Conservation (phyloP, 495 filamentous ascomycete genomes). For the Peziza echinospora region DNA sequence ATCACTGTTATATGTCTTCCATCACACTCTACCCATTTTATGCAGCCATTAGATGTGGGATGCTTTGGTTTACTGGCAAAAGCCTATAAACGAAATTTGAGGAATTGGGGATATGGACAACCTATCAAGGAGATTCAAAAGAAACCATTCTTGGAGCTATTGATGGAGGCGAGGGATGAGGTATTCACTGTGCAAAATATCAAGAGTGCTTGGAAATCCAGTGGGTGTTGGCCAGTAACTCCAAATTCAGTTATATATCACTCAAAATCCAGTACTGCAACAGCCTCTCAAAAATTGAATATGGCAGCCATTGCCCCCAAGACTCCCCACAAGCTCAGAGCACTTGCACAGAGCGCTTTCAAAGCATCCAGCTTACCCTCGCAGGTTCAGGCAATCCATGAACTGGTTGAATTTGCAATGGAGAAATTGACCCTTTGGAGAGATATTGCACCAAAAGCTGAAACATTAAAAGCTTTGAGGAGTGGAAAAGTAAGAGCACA, state of each 20-base stretch:
- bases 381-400: too few species aligned
- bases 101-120: neutral
- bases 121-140: neutral
- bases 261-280: too few species aligned
- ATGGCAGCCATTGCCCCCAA: too few species aligned
- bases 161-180: neutral
- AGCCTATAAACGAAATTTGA: conserved; percentile 3
- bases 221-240: neutral
- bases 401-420: neutral
- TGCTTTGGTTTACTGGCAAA: conserved; percentile 10
- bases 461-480: neutral
- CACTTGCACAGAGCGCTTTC: too few species aligned
- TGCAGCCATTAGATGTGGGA: conserved; percentile 20
- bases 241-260: too few species aligned
- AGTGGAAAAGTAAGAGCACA: neutral
- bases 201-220: neutral
- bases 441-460: neutral
- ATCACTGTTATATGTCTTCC: conserved; percentile 18
- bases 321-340: too few species aligned
- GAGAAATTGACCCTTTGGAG: neutral
- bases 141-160: neutral
- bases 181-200: neutral
- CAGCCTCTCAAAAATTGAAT: too few species aligned
- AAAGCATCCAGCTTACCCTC: too few species aligned
- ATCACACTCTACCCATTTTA: conserved; percentile 16